Evolutionary conservation across 331 rosid genomes (phyloP).

Genomic region (Acacia pycnantha): DNA sequence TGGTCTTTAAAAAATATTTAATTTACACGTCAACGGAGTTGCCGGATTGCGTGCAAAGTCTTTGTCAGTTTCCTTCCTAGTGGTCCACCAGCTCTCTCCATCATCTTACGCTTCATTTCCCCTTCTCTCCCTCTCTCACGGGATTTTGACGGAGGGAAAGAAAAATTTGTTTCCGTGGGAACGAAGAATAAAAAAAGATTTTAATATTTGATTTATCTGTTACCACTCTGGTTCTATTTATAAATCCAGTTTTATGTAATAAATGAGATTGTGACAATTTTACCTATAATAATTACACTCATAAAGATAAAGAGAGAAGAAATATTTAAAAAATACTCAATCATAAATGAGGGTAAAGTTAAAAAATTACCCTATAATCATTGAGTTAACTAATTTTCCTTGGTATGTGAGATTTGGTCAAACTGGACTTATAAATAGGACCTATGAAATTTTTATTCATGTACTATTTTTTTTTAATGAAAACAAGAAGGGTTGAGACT

Average conservation of each 20-base stretch:
- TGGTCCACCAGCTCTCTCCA: conserved; percentile 38
- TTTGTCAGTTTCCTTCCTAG: conserved; percentile 1
- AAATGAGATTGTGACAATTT: too few species aligned
- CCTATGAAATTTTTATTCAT: too few species aligned
- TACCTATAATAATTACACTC: too few species aligned
- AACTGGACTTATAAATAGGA: too few species aligned
- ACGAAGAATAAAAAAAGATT: not conserved
- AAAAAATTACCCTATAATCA: too few species aligned
- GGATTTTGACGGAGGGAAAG: not conserved
- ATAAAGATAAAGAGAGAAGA: too few species aligned
- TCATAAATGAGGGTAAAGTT: too few species aligned
- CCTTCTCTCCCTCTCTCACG: not conserved
- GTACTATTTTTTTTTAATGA: not conserved
- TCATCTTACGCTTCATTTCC: conserved; percentile 14
- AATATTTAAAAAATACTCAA: too few species aligned
- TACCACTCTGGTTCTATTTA: too few species aligned
- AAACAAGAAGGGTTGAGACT: not conserved
- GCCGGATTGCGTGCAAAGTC: not conserved
- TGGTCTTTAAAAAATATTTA: not conserved
- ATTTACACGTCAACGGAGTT: conserved; percentile 15
- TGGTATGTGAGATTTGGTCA: too few species aligned
- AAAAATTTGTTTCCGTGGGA: not conserved
- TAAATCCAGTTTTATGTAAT: too few species aligned
- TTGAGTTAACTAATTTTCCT: too few species aligned
- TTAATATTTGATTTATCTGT: not conserved